phyloP scores from a whole-genome alignment of 257 asterid genomes.

The Salvia miltiorrhiza region DNA sequence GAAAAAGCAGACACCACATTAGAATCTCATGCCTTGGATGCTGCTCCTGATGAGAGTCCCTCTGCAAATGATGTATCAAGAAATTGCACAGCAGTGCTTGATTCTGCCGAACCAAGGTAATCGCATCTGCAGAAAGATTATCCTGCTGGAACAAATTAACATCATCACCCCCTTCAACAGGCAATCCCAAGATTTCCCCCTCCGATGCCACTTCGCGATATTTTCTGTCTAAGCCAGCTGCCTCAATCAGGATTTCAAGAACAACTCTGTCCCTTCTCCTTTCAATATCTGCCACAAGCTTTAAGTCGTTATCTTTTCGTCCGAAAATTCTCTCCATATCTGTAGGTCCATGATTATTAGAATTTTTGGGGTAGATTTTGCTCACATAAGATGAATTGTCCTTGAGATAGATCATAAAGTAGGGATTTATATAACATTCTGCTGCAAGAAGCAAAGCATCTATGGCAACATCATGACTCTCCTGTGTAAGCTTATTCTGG shows the following conservation, averaged over 20 bases:
- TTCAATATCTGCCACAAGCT: conserved; percentile 74
- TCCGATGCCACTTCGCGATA: conserved; percentile 36
- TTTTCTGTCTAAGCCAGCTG: conserved; percentile 75
- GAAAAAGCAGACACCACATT: conserved; percentile 81
- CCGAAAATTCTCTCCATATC: conserved; percentile 44
- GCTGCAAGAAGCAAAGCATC: conserved; percentile 96
- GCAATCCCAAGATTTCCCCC: conserved; percentile 35
- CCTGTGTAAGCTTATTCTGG: conserved; percentile 54
- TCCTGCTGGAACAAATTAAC: conserved; percentile 49
- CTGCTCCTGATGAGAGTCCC: conserved; percentile 47
- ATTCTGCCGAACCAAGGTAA: conserved; percentile 86
- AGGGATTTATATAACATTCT: conserved; percentile 88
- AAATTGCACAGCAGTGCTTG: conserved; percentile 76
- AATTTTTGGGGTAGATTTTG: conserved; percentile 30
- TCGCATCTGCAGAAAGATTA: conserved; percentile 74
- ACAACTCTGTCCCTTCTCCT: conserved; percentile 90
- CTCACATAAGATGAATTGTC: conserved; percentile 36
- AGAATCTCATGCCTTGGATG: conserved; percentile 79
- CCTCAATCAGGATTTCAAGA: conserved; percentile 88
- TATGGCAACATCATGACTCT: conserved; percentile 73
- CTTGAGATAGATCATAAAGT: conserved; percentile 59
- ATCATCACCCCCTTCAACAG: conserved; percentile 53
- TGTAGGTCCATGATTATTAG: conserved; percentile 37
- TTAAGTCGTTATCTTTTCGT: conserved; percentile 49
- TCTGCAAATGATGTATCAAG: conserved; percentile 56